Evolutionary conservation across 2,329 filamentous ascomycete genomes (phyloP), one percentile per base, ranked within the genome.

Genomic region (Alternaria viburni): DNA sequence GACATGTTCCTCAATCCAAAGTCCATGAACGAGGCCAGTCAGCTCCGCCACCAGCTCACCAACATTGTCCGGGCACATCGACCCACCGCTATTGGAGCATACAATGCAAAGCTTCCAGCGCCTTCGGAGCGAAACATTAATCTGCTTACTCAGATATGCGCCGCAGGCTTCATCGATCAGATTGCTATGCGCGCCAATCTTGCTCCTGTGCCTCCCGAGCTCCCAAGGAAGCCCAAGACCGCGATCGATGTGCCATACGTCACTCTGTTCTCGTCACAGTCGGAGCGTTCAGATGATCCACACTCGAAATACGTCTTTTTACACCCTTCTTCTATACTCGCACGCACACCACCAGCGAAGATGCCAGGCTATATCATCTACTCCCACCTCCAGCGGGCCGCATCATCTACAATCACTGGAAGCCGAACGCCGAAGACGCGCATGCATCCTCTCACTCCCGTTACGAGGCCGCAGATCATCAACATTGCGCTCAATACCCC

Each of bases 201-300:
- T n/a, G 86, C 93, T 0, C 92, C 93, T 1, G 86, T 86, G 12
- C 91, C 92, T 1, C 75, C 77, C 2, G 75, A 77, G 13, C 67
- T 79, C 1, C 63, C 72, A 3, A 86, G 90, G 17, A 93, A 91
- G 65, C 92, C 94, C 0, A 89, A 88, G 54, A 88, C 93, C n/a
- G 92, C 94, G 2, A 96, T 96, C 68, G 93, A 98, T 70, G 92
- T 98, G 3, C 92, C 95, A 0, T 99, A 98, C 76, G 80, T 97
- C 7, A 93, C 96, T 0, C 88, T 99, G 5, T 88, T 94, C 69
- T 90, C 93, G 0, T 84, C 93, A 64, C 77, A 88, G 46, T 74
- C 84, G 19, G 70, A 68, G 19, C 73, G 74, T 54, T 85, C 54
- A 61, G 79, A 72, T 74, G 79, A 83, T 15, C 82, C 84, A 15